phyloP scores from a whole-genome alignment of 2,329 filamentous ascomycete species.

The Myriangium duriaei region DNA sequence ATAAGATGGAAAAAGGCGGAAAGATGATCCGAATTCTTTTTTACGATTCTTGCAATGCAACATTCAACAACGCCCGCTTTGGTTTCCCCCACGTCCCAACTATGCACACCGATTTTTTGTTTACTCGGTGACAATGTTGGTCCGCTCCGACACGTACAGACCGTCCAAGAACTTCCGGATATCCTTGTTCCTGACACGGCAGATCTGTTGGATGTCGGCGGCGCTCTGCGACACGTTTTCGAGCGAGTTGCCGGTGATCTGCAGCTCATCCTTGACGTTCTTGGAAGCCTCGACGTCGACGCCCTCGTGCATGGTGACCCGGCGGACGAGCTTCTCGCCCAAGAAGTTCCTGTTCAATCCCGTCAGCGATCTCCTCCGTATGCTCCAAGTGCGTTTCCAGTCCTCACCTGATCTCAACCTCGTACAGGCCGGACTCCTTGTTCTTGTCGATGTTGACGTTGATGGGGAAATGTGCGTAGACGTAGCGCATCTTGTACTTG shows the following conservation, averaged over 20 bases:
- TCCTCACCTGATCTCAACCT: constrained; percentile 93
- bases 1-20: no score
- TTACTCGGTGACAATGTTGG: constrained; percentile 66
- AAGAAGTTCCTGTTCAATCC: constrained; percentile 67
- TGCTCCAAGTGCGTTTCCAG: background rate
- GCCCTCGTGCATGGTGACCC: constrained; percentile 76
- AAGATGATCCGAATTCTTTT: background rate
- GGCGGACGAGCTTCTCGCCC: constrained; percentile 97
- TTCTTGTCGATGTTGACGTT: constrained; percentile 99
- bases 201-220: constrained; percentile 99
- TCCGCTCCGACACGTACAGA: constrained; percentile 98
- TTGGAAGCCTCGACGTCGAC: constrained; percentile 84
- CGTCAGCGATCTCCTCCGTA: constrained; percentile 12
- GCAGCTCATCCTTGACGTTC: constrained; percentile 94
- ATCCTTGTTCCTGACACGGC: constrained; percentile 99
- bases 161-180: constrained; percentile 99
- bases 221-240: constrained; percentile 96
- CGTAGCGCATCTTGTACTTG: constrained; percentile 99
- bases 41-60: background rate
- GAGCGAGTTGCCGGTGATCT: constrained; percentile 85
- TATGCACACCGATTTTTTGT: background rate
- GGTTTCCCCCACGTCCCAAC: background rate
- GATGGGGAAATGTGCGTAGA: constrained; percentile 99
- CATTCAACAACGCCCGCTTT: no score
- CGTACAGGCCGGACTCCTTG: constrained; percentile 70